Percentiles rank a stretch among this genome's conserved stretches.
Conservation (phyloP, 345 rosid genomes). For the Syzygium aqueum region DNA sequence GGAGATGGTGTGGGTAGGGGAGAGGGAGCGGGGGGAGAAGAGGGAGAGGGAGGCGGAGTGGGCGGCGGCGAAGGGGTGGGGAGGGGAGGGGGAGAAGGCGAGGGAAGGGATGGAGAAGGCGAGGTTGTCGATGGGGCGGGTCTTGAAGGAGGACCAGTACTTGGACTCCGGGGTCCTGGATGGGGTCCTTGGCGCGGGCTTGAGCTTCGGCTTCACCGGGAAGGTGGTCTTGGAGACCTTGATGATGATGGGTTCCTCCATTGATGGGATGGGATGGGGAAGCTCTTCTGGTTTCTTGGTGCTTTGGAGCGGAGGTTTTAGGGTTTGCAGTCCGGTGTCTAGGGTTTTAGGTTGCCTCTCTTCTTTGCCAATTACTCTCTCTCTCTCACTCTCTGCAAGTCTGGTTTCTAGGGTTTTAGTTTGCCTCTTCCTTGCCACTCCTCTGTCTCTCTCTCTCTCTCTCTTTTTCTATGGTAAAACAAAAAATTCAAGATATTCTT, state of each 20-base stretch:
- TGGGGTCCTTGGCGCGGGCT: slow-evolving; percentile 40
- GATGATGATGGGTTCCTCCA: not conserved
- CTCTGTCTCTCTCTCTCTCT: not conserved
- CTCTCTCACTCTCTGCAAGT: not conserved
- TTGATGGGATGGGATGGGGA: not conserved
- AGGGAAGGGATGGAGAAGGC: slow-evolving; percentile 52
- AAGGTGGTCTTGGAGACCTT: slow-evolving; percentile 31
- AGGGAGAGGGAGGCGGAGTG: slow-evolving; percentile 65
- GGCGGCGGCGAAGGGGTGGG: slow-evolving; percentile 62
- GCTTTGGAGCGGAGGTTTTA: not conserved
- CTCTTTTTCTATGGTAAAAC: no score
- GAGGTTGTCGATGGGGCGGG: slow-evolving; percentile 37
- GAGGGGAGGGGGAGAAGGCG: slow-evolving; percentile 51
- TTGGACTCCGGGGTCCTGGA: slow-evolving; percentile 70
- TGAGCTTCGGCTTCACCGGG: slow-evolving; percentile 61
- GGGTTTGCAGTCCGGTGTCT: not conserved
- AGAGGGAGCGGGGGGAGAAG: slow-evolving; percentile 38
- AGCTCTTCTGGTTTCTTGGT: not conserved
- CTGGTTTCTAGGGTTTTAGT: not conserved
- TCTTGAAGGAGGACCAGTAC: slow-evolving; percentile 88
- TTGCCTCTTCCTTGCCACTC: not conserved
- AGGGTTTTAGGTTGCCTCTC: not conserved
- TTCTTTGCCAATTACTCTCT: not conserved
- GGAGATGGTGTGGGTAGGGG: slow-evolving; percentile 35
- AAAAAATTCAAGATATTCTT: not conserved